Evolutionary conservation across 108 stramenopile genomes (phyloP), one percentile per base, ranked within the genome.

Genomic region (Epipyxis sp.): DNA sequence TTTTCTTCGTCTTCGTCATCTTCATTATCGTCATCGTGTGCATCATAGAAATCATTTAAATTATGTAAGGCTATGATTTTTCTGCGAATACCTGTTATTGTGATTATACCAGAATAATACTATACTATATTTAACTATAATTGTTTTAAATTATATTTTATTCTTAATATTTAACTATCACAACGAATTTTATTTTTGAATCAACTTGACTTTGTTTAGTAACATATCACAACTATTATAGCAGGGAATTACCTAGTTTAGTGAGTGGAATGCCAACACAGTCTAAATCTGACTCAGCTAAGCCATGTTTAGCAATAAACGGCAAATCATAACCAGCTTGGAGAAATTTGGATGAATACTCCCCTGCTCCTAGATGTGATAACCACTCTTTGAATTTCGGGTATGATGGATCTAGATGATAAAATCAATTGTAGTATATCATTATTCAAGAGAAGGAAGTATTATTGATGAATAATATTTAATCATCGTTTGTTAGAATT

Each of bases 371-470:
- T 6, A 74, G 6, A 42, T 57, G 25, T 43, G n/a, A n/a, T 10
- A 74, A 37, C 71, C 71, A 74, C 71, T 74, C 71, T 39, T 42
- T 27, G 42, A 74, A 74, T 10, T 27, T 34, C 50, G 71, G 71
- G 10, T 27, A 37, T 30, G 6, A 30, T 13, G 65, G 65, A 43
- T 67, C 65, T 67, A 67, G n/a, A n/a, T n/a, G n/a, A n/a, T n/a
- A n/a, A n/a, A n/a, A n/a, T n/a, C n/a, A n/a, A n/a, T n/a, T n/a
- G n/a, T n/a, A n/a, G 25, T 57, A n/a, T n/a, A n/a, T n/a, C n/a
- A 57, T 57, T 57, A 57, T n/a, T n/a, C 25, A n/a, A 57, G 25
- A 57, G 25, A 57, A n/a, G n/a, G n/a, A n/a, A n/a, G n/a, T n/a
- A n/a, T n/a, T n/a, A n/a, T n/a, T n/a, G n/a, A n/a, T n/a, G n/a